Conservation (phyloP, 2,329 filamentous ascomycete species). For the Camptophora hylomeconis region DNA sequence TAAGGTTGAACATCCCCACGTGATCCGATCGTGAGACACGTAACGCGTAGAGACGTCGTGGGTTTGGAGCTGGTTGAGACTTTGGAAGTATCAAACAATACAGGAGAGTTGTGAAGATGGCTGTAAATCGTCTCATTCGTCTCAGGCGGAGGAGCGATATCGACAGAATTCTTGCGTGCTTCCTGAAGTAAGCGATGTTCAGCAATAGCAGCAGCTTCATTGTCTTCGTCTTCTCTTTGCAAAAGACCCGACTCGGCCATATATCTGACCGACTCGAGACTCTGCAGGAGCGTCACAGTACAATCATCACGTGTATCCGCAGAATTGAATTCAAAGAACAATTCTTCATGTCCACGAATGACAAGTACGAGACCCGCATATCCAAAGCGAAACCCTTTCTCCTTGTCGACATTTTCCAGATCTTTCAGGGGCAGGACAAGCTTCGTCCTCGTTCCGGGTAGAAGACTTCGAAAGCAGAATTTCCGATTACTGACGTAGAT, state of each 20-base stretch:
- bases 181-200: conserved; percentile 72
- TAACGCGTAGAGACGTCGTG: conserved; percentile 62
- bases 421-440: conserved; percentile 82
- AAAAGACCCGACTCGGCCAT: conserved; percentile 57
- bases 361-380: conserved; percentile 87
- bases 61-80: conserved; percentile 89
- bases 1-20: conserved; percentile 95
- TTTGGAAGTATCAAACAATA: conserved; percentile 78
- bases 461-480: conserved; percentile 84
- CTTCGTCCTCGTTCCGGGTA: conserved; percentile 83
- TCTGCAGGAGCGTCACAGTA: conserved; percentile 63
- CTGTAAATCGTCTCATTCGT: conserved; percentile 10
- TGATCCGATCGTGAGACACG: conserved; percentile 90
- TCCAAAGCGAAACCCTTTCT: conserved; percentile 85
- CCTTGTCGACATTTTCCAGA: conserved; percentile 85
- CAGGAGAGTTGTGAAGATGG: conserved; percentile 46
- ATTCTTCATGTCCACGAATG: conserved; percentile 83
- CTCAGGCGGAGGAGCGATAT: conserved; percentile 18
- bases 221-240: conserved; percentile 55
- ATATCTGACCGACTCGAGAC: conserved; percentile 58
- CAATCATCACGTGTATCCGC: conserved; percentile 77
- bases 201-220: conserved; percentile 55
- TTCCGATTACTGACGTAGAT: conserved; percentile 81
- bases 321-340: conserved; percentile 87
- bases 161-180: conserved; percentile 43